These are phyloP conservation scores for Micromonas pusilla DNA, from an alignment of 139 green algal species.

Conservation along the genomic window DNA sequence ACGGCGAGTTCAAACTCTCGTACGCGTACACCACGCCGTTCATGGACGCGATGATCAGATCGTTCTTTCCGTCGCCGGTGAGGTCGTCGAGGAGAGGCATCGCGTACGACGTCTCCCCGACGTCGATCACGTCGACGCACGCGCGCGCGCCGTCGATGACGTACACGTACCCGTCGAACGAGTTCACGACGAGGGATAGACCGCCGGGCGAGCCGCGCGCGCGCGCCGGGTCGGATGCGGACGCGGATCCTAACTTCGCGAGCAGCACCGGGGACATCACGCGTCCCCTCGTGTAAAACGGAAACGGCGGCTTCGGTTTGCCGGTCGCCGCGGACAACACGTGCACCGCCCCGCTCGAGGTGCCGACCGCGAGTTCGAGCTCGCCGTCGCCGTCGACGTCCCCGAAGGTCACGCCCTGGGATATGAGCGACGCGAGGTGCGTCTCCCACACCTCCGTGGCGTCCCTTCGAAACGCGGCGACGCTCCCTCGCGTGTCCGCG, in stretches of 20 bases:
- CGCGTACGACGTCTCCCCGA: constrained; percentile 81
- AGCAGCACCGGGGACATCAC: constrained; percentile 60
- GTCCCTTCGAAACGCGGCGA: constrained; percentile 65
- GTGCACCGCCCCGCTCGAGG: constrained; percentile 60
- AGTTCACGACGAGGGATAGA: constrained; percentile 58
- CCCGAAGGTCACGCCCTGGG: constrained; percentile 45
- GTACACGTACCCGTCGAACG: constrained; percentile 89
- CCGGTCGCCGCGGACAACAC: constrained; percentile 44
- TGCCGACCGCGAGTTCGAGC: constrained; percentile 45
- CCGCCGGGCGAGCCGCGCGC: background rate
- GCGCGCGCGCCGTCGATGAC: constrained; percentile 65
- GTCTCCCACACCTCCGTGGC: constrained; percentile 84
- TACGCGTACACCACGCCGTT: constrained; percentile 89
- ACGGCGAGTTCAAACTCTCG: constrained; percentile 44
- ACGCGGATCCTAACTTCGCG: background rate
- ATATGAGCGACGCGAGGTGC: constrained; percentile 61
- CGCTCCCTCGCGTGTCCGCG: constrained; percentile 75
- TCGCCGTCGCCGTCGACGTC: constrained; percentile 47
- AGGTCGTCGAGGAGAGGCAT: constrained; percentile 90
- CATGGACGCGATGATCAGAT: constrained; percentile 89
- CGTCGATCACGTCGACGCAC: constrained; percentile 80
- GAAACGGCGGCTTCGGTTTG: constrained; percentile 49
- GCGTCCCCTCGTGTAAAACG: constrained; percentile 63
- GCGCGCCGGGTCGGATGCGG: no score
- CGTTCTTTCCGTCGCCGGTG: constrained; percentile 48